Base-by-base conservation (phyloP, 2,329 filamentous ascomycete species). In the Macrophomina pseudophaseolina region DNA sequence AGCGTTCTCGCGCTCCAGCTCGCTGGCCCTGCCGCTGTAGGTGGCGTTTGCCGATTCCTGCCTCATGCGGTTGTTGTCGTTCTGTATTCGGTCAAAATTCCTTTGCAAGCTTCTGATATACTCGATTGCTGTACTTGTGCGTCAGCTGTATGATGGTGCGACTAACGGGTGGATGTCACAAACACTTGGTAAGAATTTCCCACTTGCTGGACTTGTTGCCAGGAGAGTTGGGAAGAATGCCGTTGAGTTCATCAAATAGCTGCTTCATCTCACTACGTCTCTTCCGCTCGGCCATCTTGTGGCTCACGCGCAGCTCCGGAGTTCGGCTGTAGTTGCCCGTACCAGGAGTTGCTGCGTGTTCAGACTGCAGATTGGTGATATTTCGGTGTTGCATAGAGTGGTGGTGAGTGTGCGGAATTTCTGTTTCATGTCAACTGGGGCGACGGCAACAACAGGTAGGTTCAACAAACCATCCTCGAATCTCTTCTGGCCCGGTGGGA, bases 121-220 rank as follows among this genome's bases (percentile, higher is more conserved):
- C 42, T 84, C 83, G 68, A 84, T 84, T 6, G 82, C 82, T 84
- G 63, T 8, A 38, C 23, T 23, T 28, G 18, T 5, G 32, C 44
- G 52, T 44, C n/a, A 66, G 32, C 1, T 9, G 49, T 12, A 12
- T 8, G 16, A n/a, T 14, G 7, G 32, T 16, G 18, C 1, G 30
- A 33, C 14, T 23, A 32, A 35, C 9, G 14, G 12, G 8, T 28
- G n/a, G 2, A 7, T 6, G 12, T 5, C 32, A 75, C 85, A 69
- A 81, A 94, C 92, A 91, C 83, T 94, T 94, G 2, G 91, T 93
- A 16, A 96, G 76, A 58, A 94, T 93, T 72, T 96, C 92, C 92
- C 92, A 96, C 72, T 96, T 96, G 71, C 91, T 94, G 0, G 92
- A 92, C 76, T 95, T 96, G 30, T 90, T 90, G 1, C 92, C 92